Conservation (phyloP, 257 asterid species). For the Leonotis leonurus region DNA sequence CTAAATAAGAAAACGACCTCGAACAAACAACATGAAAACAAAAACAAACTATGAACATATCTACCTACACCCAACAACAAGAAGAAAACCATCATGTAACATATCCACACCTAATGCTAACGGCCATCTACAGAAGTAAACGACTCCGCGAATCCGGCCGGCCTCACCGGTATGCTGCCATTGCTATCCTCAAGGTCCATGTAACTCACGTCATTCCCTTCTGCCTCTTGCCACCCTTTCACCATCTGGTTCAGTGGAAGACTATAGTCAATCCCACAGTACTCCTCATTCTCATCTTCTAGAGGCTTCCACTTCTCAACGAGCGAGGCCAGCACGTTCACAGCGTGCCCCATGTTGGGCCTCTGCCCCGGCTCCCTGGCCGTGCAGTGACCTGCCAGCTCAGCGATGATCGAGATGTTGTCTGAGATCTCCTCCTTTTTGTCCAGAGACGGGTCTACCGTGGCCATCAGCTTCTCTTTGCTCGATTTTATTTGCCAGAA, state of each 20-base stretch:
- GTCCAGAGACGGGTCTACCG: constrained; percentile 50
- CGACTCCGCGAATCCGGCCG: constrained; percentile 83
- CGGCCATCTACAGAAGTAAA: constrained; percentile 80
- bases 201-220: constrained; percentile 48
- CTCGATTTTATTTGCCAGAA: constrained; percentile 65
- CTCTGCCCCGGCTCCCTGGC: constrained; percentile 75
- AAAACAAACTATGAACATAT: constrained; percentile 15
- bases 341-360: constrained; percentile 84
- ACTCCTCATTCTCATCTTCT: constrained; percentile 63
- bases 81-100: neutral
- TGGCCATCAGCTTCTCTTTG: constrained; percentile 52
- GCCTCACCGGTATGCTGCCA: constrained; percentile 77
- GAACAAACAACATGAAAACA: constrained; percentile 1
- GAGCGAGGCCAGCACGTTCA: constrained; percentile 57
- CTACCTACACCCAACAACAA: constrained; percentile 6
- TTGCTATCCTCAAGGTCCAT: constrained; percentile 71
- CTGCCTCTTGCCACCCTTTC: constrained; percentile 80
- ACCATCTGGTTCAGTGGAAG: constrained; percentile 91
- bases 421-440: constrained; percentile 40
- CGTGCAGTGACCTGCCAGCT: constrained; percentile 90
- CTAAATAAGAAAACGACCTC: no score
- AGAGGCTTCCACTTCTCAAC: constrained; percentile 81
- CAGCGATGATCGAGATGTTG: constrained; percentile 58
- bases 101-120: constrained; percentile 19
- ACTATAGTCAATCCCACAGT: constrained; percentile 77